Conservation (phyloP, 305 asterid genomes). For the Solanum hybrid region DNA sequence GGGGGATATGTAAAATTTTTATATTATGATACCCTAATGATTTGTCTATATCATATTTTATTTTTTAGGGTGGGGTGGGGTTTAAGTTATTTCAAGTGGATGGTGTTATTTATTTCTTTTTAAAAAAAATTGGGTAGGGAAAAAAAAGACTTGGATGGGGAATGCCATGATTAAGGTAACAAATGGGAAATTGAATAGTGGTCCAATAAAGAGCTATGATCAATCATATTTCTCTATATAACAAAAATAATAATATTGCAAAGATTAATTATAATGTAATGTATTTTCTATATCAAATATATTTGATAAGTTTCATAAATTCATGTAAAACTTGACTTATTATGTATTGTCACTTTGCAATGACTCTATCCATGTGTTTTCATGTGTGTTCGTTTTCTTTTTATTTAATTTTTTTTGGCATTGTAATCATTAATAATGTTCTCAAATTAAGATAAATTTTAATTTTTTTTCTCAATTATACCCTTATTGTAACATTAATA, state of each 20-base stretch:
- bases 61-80: neutral
- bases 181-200: slow-evolving; percentile 5
- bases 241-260: neutral
- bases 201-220: slow-evolving; percentile 8
- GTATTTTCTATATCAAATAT: neutral
- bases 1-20: neutral
- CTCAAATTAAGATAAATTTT: slow-evolving; percentile 16
- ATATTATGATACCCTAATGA: slow-evolving; percentile 5
- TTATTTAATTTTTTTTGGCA: neutral
- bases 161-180: slow-evolving; percentile 17
- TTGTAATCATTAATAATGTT: slow-evolving; percentile 11
- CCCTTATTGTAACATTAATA: neutral
- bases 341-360: slow-evolving; percentile 7
- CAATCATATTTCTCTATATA: neutral
- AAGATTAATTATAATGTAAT: neutral
- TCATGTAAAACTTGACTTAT: neutral
- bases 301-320: slow-evolving; percentile 9
- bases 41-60: neutral
- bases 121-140: neutral
- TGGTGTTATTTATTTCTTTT: neutral
- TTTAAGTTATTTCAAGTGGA: slow-evolving; percentile 5
- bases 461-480: neutral
- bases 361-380: slow-evolving; percentile 15
- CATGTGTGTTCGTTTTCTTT: neutral
- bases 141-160: slow-evolving; percentile 3